Evolutionary conservation across 2,329 filamentous ascomycete genomes (phyloP), one percentile per base, ranked within the genome.

Genomic region (Fusarium continuum): DNA sequence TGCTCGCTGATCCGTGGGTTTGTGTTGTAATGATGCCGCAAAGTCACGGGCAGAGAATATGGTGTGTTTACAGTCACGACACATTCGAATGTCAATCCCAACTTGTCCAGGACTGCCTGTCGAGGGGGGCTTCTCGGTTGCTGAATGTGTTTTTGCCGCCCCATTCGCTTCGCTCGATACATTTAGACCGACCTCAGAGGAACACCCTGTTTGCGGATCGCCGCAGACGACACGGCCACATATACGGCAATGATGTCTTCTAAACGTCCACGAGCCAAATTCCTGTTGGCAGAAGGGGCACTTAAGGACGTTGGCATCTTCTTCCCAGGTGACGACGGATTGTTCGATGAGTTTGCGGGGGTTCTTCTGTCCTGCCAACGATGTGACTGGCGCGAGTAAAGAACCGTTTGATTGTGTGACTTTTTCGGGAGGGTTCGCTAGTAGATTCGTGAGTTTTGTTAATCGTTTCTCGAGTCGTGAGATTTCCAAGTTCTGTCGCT

Each of bases 281-380:
- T 97, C 92, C 71, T 99, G 95, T 72, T 96, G 91, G 71, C 95
- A 99, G 72, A 97, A 97, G 0, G 95, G 95, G 73, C 95, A 99
- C 64, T 88, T 88, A 3, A 82, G 62, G 6, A 99, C 93, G 26
- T 82, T 86, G 0, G 89, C 83, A 75, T 99, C 95, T 47, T 98
- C 93, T 75, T 99, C 91, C 95, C 95, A 99, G 0, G 90, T 90
- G 14, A 99, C 93, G 8, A 99, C 86, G 0, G 91, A 93, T 73
- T 99, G 95, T 74, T 99, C 95, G 5, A 98, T 79, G 13, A 85
- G 74, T 73, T 97, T 95, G 44, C 92, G 85, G 44, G 90, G 86
- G 62, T 90, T 92, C 72, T 88, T 92, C 63, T 90, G 88, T 32
- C 88, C 87, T 2, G 86, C 80, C 2, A 91, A 71, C 3, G 84